Conservation (phyloP, 1,284 basidiomycete genomes). For the Naganishia liquefaciens region DNA sequence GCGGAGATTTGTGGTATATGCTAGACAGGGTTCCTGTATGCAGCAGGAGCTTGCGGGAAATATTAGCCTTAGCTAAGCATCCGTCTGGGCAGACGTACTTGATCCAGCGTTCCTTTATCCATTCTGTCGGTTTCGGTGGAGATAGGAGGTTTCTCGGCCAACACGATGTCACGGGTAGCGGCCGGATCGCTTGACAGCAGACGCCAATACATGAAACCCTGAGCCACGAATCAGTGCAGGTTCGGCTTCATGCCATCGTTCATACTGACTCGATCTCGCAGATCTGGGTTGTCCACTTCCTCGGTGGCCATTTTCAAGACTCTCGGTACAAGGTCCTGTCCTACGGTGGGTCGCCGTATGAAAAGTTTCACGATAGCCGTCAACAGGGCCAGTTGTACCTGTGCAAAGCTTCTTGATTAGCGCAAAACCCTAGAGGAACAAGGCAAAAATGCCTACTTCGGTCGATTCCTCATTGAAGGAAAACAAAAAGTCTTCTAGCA, state of each 20-base stretch:
- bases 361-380: conserved; percentile 97
- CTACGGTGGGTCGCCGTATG: conserved; percentile 87
- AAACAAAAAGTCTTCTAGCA: conserved; percentile 86
- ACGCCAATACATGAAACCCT: conserved; percentile 98
- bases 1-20: conserved; percentile 55
- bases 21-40: conserved; percentile 54
- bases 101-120: conserved; percentile 92
- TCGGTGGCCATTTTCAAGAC: conserved; percentile 92
- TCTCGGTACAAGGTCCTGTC: conserved; percentile 84
- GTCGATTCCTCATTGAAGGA: conserved; percentile 92
- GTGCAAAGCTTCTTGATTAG: conserved; percentile 7
- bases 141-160: conserved; percentile 90
- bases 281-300: conserved; percentile 94
- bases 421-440: conserved; percentile 2
- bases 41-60: conserved; percentile 42
- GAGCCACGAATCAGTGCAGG: not conserved
- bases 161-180: conserved; percentile 86
- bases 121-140: conserved; percentile 97
- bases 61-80: no score
- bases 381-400: conserved; percentile 92
- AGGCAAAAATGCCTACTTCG: conserved; percentile 60
- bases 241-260: no score
- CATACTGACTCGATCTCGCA: conserved; percentile 66
- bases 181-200: conserved; percentile 90
- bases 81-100: conserved; percentile 56